Conservation (phyloP, 441 rosid species). For the Euphorbia corollata region DNA sequence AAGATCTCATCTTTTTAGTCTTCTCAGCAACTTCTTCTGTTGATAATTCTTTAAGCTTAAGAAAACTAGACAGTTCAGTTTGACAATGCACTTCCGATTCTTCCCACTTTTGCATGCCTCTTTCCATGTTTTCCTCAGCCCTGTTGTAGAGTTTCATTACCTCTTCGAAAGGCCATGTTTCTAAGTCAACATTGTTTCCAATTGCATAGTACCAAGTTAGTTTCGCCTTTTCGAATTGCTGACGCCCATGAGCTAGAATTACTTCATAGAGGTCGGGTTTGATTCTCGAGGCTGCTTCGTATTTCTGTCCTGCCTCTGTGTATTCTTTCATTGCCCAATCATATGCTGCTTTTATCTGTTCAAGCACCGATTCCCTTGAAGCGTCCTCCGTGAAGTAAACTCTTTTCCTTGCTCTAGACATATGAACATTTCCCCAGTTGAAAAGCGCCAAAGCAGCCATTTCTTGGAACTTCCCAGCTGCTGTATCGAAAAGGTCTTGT, state of each 20-base stretch:
- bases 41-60: slow-evolving; percentile 39
- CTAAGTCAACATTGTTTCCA: slow-evolving; percentile 51
- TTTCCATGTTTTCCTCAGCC: slow-evolving; percentile 88
- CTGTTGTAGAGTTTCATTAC: slow-evolving; percentile 68
- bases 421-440: slow-evolving; percentile 95
- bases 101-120: slow-evolving; percentile 90
- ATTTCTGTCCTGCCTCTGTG: slow-evolving; percentile 54
- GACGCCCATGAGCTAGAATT: slow-evolving; percentile 77
- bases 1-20: slow-evolving; percentile 61
- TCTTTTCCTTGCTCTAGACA: slow-evolving; percentile 83
- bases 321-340: slow-evolving; percentile 72
- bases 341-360: slow-evolving; percentile 47
- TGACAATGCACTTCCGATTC: slow-evolving; percentile 57
- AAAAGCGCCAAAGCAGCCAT: slow-evolving; percentile 93
- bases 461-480: slow-evolving; percentile 88
- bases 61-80: slow-evolving; percentile 43
- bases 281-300: slow-evolving; percentile 66
- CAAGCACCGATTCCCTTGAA: slow-evolving; percentile 51
- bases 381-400: slow-evolving; percentile 53
- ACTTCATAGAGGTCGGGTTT: slow-evolving; percentile 94
- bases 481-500: slow-evolving; percentile 61
- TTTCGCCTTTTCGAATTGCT: slow-evolving; percentile 82
- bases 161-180: slow-evolving; percentile 56
- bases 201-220: slow-evolving; percentile 81
- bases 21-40: slow-evolving; percentile 60